Conservation (phyloP, 257 asterid species). For the Scutellaria barbata region DNA sequence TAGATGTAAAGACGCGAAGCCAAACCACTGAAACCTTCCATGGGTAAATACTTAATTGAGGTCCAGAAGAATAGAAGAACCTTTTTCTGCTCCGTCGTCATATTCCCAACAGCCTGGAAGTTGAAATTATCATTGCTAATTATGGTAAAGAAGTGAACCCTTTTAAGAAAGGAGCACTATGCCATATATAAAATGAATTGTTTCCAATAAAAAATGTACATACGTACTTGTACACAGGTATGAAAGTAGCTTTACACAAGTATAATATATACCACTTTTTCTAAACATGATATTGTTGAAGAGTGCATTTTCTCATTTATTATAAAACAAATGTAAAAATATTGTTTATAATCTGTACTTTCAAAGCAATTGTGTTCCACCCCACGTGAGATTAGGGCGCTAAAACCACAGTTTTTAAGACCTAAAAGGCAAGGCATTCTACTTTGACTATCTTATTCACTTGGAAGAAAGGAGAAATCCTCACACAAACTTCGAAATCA, state of each 20-base stretch:
- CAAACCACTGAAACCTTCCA: constrained; percentile 91
- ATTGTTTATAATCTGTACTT: background rate
- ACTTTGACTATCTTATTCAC: background rate
- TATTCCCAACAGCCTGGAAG: constrained; percentile 65
- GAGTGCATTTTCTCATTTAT: background rate
- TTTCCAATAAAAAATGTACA: background rate
- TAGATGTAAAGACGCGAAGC: constrained; percentile 78
- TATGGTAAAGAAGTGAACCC: background rate
- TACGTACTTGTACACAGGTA: background rate
- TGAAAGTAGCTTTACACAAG: background rate
- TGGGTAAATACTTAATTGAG: constrained; percentile 79
- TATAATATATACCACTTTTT: too few species aligned
- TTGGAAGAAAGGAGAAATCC: background rate
- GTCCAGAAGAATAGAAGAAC: constrained; percentile 98
- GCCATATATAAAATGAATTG: background rate
- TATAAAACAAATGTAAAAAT: background rate
- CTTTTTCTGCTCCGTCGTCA: constrained; percentile 82
- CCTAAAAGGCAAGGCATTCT: background rate
- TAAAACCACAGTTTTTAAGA: background rate
- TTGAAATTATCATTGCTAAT: constrained; percentile 9
- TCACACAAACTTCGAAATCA: background rate
- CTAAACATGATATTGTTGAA: too few species aligned
- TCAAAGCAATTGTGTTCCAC: background rate
- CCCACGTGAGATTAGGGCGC: background rate
- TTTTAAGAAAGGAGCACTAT: background rate